Evolutionary conservation across 495 filamentous ascomycete species (phyloP).

Genomic region (Penicillium dipodomyicola): DNA sequence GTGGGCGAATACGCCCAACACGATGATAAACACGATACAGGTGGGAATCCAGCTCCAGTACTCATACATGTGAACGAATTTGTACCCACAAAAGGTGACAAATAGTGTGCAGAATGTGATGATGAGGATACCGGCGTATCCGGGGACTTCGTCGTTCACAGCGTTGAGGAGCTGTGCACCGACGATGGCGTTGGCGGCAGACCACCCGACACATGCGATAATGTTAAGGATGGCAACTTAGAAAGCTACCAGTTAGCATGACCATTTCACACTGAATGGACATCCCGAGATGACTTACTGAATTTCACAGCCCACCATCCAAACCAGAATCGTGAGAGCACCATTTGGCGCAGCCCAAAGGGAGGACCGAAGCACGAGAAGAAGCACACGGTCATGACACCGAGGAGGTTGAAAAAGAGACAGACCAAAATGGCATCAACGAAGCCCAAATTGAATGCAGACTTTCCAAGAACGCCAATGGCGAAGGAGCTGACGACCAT

Average conservation of each 20-base stretch:
- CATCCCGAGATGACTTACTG: slow-evolving; percentile 49
- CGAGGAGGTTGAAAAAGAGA: slow-evolving; percentile 76
- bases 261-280: not conserved
- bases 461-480: slow-evolving; percentile 68
- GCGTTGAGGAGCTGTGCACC: slow-evolving; percentile 78
- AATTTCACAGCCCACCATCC: slow-evolving; percentile 71
- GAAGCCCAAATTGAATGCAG: slow-evolving; percentile 68
- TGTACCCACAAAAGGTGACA: slow-evolving; percentile 75
- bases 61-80: slow-evolving; percentile 77
- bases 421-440: slow-evolving; percentile 74
- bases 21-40: slow-evolving; percentile 74
- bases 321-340: slow-evolving; percentile 80
- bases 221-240: slow-evolving; percentile 75
- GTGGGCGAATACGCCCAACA: slow-evolving; percentile 70
- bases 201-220: slow-evolving; percentile 75
- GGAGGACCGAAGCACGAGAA: slow-evolving; percentile 76
- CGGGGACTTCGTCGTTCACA: slow-evolving; percentile 67
- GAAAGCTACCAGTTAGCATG: slow-evolving; percentile 8
- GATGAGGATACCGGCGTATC: slow-evolving; percentile 74
- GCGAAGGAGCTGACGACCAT: slow-evolving; percentile 83
- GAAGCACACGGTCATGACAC: slow-evolving; percentile 70
- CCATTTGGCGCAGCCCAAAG: slow-evolving; percentile 83
- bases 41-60: slow-evolving; percentile 77
- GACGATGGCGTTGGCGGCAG: slow-evolving; percentile 74
- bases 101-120: slow-evolving; percentile 69